Base-by-base conservation (phyloP, 1,139 yeast genomes). In the Scheffersomyces insectosa region DNA sequence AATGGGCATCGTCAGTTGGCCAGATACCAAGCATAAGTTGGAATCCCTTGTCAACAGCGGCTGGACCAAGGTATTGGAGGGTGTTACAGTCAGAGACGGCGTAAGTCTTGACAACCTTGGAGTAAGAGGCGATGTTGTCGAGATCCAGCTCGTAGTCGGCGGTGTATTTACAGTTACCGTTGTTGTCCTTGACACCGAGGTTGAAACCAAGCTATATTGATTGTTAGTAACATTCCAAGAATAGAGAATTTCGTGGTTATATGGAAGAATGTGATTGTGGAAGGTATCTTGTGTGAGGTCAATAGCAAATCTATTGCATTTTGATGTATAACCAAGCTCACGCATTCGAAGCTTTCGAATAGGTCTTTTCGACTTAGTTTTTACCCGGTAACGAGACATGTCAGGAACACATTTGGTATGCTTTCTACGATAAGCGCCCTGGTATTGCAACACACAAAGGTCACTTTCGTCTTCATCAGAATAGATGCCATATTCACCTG, bases 1-100 rank as follows among this genome's bases (percentile, higher is more conserved):
- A 89, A 64, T 88, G 95, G 42, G 82, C 65, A 43, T 82, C 88
- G 60, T 88, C 95, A 42, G 75, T 87, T 64, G 97, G 96, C 97
- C 97, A 89, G 56, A 90, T 77, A 66, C 97, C 97, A 39, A 88
- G 71, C 65, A 88, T 79, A 42, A 87, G 66, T 59, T 77, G 72
- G 77, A 90, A 86, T 42, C 89, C 88, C 51, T 82, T 82, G 41
- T 73, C 70, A 59, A 84, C 90, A 46, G 89, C 88, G 48, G 90
- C 97, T 38, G 97, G 97, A 44, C 89, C 96, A 56, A 91, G 72
- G 62, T 75, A 75, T 69, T 85, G 80, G 62, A 91, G 76, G 46
- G 96, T 85, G 77, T 88, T 83, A 75, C 97, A 89, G 66, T 88
- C 95, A 15, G 93, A 83, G 42, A 85, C 87, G 37, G 97, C 90